Conservation (phyloP, 148 eudicot species). For the Silene uniflora region DNA sequence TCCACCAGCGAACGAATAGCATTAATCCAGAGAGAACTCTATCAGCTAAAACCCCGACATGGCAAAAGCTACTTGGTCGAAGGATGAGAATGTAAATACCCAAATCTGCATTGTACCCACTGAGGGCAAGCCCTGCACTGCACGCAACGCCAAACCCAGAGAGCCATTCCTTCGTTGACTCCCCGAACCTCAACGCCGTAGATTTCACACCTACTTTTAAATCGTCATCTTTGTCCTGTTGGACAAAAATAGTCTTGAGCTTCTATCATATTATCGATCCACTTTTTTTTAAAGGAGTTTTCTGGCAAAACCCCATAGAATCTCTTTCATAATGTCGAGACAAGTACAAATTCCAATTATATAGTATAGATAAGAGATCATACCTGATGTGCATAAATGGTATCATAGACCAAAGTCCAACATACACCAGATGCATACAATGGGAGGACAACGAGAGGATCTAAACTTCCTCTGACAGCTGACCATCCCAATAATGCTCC, state of each 20-base stretch:
- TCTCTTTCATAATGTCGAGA: not conserved
- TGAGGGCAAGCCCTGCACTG: constrained; percentile 65
- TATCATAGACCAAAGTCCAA: constrained; percentile 95
- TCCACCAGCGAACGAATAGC: constrained; percentile 16
- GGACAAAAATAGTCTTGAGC: too few relatives aligned
- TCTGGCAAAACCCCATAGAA: not conserved
- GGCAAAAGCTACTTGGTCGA: not conserved
- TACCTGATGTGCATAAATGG: constrained; percentile 99
- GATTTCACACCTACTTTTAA: constrained; percentile 88
- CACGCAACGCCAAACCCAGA: constrained; percentile 77
- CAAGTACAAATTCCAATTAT: not conserved
- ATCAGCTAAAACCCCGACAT: not conserved
- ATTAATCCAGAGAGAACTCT: not conserved
- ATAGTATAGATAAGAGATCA: constrained; percentile 1
- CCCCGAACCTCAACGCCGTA: constrained; percentile 89
- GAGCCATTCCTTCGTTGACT: constrained; percentile 73
- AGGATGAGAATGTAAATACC: constrained; percentile 31
- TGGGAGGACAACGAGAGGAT: constrained; percentile 74
- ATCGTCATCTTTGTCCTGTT: constrained; percentile 90
- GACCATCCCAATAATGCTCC: constrained; percentile 99
- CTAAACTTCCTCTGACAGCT: constrained; percentile 83
- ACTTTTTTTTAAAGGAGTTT: not conserved
- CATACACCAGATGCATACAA: constrained; percentile 82
- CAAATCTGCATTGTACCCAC: constrained; percentile 72
- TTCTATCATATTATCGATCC: too few relatives aligned